These are phyloP conservation scores for Kentomonas sorsogonicus DNA, from an alignment of 208 protist genomes.

Conservation along the genomic window DNA sequence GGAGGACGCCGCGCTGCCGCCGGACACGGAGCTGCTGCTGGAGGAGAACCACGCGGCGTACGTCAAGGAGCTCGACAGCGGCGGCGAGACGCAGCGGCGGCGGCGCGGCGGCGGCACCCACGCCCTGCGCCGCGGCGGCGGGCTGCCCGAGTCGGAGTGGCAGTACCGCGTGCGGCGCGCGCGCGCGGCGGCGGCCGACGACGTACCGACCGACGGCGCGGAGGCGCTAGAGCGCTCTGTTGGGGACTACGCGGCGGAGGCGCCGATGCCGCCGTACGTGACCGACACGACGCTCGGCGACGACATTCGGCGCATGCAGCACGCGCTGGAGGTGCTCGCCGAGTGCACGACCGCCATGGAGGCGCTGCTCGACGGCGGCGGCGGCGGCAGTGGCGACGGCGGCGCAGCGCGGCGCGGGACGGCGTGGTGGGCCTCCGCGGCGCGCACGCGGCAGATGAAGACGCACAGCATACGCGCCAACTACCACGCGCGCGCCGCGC, in stretches of 20 bases:
- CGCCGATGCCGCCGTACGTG: constrained; percentile 26
- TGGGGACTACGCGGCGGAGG: constrained; percentile 59
- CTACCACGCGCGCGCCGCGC: constrained; percentile 54
- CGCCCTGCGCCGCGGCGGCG: constrained; percentile 5
- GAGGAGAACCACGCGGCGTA: constrained; percentile 15
- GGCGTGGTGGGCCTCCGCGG: constrained; percentile 72
- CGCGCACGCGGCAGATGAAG: constrained; percentile 70
- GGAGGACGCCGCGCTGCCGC: too few relatives aligned
- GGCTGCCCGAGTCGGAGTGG: constrained; percentile 16
- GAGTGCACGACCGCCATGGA: constrained; percentile 21
- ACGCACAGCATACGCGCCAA: constrained; percentile 43
- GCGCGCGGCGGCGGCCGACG: constrained; percentile 60
- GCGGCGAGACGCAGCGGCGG: not conserved
- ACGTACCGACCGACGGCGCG: too few relatives aligned
- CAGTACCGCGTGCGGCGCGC: constrained; percentile 35
- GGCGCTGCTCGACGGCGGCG: constrained; percentile 13
- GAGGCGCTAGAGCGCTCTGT: constrained; percentile 62
- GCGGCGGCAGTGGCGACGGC: constrained; percentile 17
- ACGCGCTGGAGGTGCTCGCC: constrained; percentile 28
- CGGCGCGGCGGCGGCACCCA: not conserved
- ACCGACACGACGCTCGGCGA: constrained; percentile 17
- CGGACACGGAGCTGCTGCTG: constrained; percentile 16
- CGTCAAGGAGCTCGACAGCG: not conserved
- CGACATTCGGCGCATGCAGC: constrained; percentile 21
- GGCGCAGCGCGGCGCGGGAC: constrained; percentile 16